These are phyloP conservation scores for Boletus eberwhitei DNA, from an alignment of 768 basidiomycete genomes.

Conservation along the genomic window DNA sequence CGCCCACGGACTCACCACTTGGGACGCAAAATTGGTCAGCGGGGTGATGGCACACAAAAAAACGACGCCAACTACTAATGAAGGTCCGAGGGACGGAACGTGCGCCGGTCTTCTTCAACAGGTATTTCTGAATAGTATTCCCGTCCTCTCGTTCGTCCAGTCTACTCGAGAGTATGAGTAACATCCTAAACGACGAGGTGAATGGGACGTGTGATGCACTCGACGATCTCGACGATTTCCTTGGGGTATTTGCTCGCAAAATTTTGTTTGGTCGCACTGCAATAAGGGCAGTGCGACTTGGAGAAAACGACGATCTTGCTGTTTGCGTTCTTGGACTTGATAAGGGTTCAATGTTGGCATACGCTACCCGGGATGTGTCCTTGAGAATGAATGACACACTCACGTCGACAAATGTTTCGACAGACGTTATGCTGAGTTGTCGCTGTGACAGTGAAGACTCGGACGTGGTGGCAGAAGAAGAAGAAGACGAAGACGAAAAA, in stretches of 20 bases:
- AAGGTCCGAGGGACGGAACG: slow-evolving; percentile 77
- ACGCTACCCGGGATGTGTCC: not conserved
- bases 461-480: slow-evolving; percentile 27
- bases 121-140: slow-evolving; percentile 60
- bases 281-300: slow-evolving; percentile 56
- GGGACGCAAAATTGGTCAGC: not conserved
- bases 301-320: slow-evolving; percentile 60
- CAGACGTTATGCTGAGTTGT: slow-evolving; percentile 22
- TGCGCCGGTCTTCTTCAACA: slow-evolving; percentile 60
- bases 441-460: slow-evolving; percentile 23
- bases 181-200: not conserved
- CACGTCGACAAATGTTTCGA: slow-evolving; percentile 41
- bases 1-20: slow-evolving; percentile 22
- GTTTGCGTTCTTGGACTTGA: slow-evolving; percentile 44
- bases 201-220: slow-evolving; percentile 36
- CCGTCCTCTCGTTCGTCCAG: slow-evolving; percentile 61
- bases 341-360: slow-evolving; percentile 29
- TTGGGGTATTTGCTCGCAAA: slow-evolving; percentile 40
- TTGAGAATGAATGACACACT: slow-evolving; percentile 2
- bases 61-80: slow-evolving; percentile 52
- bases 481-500: too few species aligned
- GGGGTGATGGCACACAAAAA: too few species aligned
- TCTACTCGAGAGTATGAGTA: slow-evolving; percentile 24
- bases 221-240: slow-evolving; percentile 39
- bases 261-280: slow-evolving; percentile 46